Evolutionary conservation across 805 yeast genomes (phyloP), one percentile per base, ranked within the genome.

Genomic region (Ogataea zsoltii): DNA sequence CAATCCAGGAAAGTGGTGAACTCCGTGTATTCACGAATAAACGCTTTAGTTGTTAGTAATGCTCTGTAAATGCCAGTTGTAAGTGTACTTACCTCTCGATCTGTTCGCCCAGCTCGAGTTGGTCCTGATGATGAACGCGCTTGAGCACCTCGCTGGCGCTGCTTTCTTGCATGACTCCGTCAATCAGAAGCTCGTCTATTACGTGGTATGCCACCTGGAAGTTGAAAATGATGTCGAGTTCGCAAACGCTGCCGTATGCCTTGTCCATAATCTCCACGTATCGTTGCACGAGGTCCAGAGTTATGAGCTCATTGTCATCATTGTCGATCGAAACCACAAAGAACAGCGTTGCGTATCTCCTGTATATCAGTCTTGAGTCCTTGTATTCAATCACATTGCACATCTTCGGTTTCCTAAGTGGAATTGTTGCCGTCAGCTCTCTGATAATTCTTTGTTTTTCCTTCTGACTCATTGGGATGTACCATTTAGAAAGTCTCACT

Each of bases 251-350:
- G 11, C 97, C 97, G 62, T 88, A 94, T 48, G 90, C 82, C 56
- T 86, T 85, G 71, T 94, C 99, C 97, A 94, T 89, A 53, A 88
- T 90, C 65, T 94, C 99, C 33, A 94, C 99, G 63, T 83, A 94
- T 49, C 97, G 75, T 64, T 94, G 99, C 41, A 94, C 83, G 14
- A 86, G 71, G 60, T 94, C 99, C 45, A 94, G 71, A 1, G 95
- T 83, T 44, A 88, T 67, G 51, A 94, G 73, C 63, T 94, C 99
- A 64, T 94, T 94, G 60, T 88, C 96, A 37, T 79, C 84, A 34
- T 77, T 75, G 41, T 86, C 94, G 21, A 91, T 80, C 0, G 96
- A 97, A 31, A 88, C 85, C 38, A 94, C 78, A 67, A 94, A 94
- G 57, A 88, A 94, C 46, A 94, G 71, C 38, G 96, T 88, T 1